Percentiles rank a stretch among this genome's conserved stretches.
phyloP scores from a whole-genome alignment of 495 filamentous ascomycete species.

The Aspergillus carlsbadensis region DNA sequence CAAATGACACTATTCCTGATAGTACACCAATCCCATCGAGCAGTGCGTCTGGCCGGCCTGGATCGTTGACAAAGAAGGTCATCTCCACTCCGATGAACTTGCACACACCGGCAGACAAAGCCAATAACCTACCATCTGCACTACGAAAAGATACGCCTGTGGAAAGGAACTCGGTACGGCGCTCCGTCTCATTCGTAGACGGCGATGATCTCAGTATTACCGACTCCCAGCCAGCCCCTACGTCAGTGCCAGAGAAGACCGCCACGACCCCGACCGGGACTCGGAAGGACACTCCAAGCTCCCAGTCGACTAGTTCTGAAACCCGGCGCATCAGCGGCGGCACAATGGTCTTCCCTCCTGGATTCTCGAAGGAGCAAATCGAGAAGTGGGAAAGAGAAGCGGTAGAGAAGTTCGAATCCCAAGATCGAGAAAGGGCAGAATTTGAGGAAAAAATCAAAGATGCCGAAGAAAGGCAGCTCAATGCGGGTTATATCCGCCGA shows the following conservation, averaged over 20 bases:
- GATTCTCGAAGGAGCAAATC: not conserved
- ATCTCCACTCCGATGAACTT: slow-evolving; percentile 14
- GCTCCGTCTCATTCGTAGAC: slow-evolving; percentile 31
- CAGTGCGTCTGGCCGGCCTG: slow-evolving; percentile 5
- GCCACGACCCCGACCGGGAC: not conserved
- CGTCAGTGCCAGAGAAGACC: slow-evolving; percentile 1
- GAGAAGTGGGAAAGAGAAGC: slow-evolving; percentile 5
- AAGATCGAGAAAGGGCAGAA: slow-evolving; percentile 2
- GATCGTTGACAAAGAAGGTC: slow-evolving; percentile 9
- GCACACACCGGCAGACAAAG: slow-evolving; percentile 12
- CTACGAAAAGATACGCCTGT: slow-evolving; percentile 25
- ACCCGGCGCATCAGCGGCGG: slow-evolving; percentile 1
- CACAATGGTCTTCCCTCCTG: slow-evolving; percentile 9
- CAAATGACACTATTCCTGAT: slow-evolving; percentile 1
- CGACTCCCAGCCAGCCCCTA: slow-evolving; percentile 5
- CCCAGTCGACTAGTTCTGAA: not conserved
- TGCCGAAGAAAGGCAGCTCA: slow-evolving; percentile 1
- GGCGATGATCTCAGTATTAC: slow-evolving; percentile 14
- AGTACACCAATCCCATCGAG: slow-evolving; percentile 9
- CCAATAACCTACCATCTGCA: slow-evolving; percentile 21
- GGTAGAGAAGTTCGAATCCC: slow-evolving; percentile 8
- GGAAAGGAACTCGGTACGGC: slow-evolving; percentile 16
- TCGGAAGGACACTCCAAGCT: not conserved
- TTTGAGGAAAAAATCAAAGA: slow-evolving; percentile 14
- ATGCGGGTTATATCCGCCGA: slow-evolving; percentile 4